phyloP scores from a whole-genome alignment of 2,329 filamentous ascomycete genomes.

The Claviceps pazoutovae region DNA sequence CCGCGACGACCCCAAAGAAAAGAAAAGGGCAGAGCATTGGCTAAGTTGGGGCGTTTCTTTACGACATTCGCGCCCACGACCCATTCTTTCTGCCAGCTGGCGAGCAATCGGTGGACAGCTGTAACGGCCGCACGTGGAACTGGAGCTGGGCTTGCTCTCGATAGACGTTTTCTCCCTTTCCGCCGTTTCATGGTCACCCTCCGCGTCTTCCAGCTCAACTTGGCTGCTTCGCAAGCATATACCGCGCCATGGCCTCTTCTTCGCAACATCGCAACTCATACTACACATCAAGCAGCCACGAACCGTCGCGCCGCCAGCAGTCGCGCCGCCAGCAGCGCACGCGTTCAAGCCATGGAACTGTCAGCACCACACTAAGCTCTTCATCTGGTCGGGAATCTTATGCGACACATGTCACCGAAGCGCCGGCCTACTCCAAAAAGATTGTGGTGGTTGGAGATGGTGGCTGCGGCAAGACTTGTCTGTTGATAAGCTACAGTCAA shows the following conservation, averaged over 20 bases:
- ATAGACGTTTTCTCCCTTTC: background rate
- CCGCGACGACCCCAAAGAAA: background rate
- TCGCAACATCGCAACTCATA: conserved; percentile 42
- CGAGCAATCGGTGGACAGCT: background rate
- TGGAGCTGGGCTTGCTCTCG: conserved; percentile 1
- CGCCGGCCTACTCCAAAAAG: conserved; percentile 93
- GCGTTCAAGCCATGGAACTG: conserved; percentile 76
- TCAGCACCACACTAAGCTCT: conserved; percentile 70
- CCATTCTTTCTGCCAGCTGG: background rate
- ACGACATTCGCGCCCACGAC: conserved; percentile 1
- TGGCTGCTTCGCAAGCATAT: background rate
- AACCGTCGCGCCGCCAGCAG: conserved; percentile 28
- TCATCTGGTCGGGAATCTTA: conserved; percentile 64
- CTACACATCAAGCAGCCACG: conserved; percentile 26
- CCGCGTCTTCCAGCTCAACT: background rate
- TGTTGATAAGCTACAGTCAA: conserved; percentile 97
- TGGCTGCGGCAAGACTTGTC: conserved; percentile 95
- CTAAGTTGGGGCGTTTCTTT: background rate
- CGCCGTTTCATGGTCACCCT: background rate
- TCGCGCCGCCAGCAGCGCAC: conserved; percentile 36
- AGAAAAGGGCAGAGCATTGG: background rate
- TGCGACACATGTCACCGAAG: conserved; percentile 76
- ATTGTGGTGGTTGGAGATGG: conserved; percentile 97
- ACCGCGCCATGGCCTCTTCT: conserved; percentile 29
- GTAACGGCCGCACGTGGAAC: conserved; percentile 1